These are phyloP conservation scores for Aspergillus wentii DNA, from an alignment of 495 filamentous ascomycete species.

Conservation along the genomic window DNA sequence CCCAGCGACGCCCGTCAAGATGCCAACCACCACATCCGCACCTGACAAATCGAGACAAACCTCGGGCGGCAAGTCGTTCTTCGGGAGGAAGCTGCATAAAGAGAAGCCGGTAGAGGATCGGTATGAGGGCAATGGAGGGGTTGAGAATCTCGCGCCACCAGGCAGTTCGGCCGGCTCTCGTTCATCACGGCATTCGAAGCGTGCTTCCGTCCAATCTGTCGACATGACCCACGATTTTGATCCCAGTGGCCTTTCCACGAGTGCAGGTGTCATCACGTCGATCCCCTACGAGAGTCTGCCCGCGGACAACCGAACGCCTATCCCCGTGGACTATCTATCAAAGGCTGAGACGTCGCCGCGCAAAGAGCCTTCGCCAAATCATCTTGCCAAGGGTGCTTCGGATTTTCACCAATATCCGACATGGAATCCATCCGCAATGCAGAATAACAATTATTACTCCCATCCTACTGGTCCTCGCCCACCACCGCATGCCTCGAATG, in stretches of 20 bases:
- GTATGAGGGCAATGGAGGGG: conserved; percentile 49
- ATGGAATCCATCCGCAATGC: conserved; percentile 50
- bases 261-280: conserved; percentile 80
- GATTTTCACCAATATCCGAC: conserved; percentile 92
- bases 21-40: conserved; percentile 55
- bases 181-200: conserved; percentile 75
- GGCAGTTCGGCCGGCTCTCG: conserved; percentile 60
- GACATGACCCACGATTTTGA: conserved; percentile 50
- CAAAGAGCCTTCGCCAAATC: conserved; percentile 73
- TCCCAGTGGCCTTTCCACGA: conserved; percentile 57
- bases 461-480: conserved; percentile 66
- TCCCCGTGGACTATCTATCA: conserved; percentile 71
- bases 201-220: conserved; percentile 69
- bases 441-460: conserved; percentile 43
- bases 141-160: conserved; percentile 44
- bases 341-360: conserved; percentile 62
- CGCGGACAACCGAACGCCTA: conserved; percentile 62
- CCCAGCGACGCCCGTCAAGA: conserved; percentile 37
- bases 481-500: conserved; percentile 57
- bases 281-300: conserved; percentile 83
- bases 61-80: conserved; percentile 82
- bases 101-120: conserved; percentile 58
- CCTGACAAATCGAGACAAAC: conserved; percentile 77
- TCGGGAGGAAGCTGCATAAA: conserved; percentile 70
- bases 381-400: conserved; percentile 67